A percentile compares a stretch with the other conserved stretches of the same genome.
These are phyloP conservation scores for Auriculariales sp. DNA, from an alignment of 768 basidiomycete species.

Conservation along the genomic window DNA sequence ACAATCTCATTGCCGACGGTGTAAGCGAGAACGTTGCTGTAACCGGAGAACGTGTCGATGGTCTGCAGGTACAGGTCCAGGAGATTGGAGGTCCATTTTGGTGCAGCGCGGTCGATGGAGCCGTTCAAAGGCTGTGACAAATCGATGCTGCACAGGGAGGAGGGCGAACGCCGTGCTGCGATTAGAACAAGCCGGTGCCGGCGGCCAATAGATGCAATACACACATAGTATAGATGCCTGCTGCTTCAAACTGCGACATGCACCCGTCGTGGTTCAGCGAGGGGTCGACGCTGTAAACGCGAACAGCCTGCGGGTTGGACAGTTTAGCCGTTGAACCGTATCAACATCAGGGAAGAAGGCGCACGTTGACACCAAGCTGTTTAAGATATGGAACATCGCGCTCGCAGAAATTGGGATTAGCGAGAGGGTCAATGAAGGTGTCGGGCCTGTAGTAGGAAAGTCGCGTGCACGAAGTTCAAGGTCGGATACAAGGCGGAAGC, in stretches of 20 bases:
- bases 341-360: background rate
- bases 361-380: conserved; percentile 54
- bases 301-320: conserved; percentile 27
- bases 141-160: conserved; percentile 73
- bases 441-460: no score
- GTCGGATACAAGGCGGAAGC: no score
- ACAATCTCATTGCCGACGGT: conserved; percentile 81
- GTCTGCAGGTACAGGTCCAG: conserved; percentile 64
- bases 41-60: conserved; percentile 66
- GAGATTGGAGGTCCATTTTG: conserved; percentile 73
- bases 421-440: conserved; percentile 68
- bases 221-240: conserved; percentile 83
- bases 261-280: conserved; percentile 75
- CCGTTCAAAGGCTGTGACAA: conserved; percentile 75
- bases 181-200: background rate
- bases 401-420: conserved; percentile 47
- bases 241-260: conserved; percentile 61
- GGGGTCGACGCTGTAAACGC: conserved; percentile 74
- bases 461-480: no score
- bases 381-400: conserved; percentile 71
- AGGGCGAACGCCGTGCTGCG: no score
- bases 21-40: conserved; percentile 79
- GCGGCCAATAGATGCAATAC: no score
- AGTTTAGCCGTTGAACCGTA: background rate
- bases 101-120: conserved; percentile 58